phyloP scores from a whole-genome alignment of 148 eudicot genomes.

The Cornus suecica region DNA sequence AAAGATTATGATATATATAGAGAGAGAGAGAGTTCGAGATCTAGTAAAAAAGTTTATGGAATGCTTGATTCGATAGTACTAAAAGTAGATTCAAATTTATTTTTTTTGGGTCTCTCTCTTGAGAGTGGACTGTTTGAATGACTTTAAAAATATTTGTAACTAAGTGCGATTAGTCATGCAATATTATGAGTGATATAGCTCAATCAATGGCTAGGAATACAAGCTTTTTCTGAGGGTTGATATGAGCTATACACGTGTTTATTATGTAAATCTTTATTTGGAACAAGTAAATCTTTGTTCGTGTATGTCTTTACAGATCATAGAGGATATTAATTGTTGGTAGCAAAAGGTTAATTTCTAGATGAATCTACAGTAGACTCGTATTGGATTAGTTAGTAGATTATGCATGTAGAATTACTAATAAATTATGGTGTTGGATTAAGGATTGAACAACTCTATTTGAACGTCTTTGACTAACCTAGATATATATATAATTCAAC shows the following conservation, averaged over 20 bases:
- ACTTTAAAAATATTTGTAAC: not conserved
- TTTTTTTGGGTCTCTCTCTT: not conserved
- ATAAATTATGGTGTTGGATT: too few species aligned
- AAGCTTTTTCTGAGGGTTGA: not conserved
- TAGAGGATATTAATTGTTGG: not conserved
- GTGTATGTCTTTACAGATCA: not conserved
- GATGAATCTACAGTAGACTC: not conserved
- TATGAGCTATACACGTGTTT: not conserved
- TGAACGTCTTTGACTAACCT: too few species aligned
- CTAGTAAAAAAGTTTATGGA: not conserved
- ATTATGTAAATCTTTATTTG: not conserved
- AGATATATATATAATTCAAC: too few species aligned
- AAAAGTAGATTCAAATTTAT: constrained; percentile 3
- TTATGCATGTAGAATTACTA: too few species aligned
- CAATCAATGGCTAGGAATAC: not conserved
- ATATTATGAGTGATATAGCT: not conserved
- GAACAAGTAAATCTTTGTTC: not conserved
- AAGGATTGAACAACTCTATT: too few species aligned
- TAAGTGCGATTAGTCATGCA: not conserved
- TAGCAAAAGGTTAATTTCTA: not conserved
- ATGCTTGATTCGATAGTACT: constrained; percentile 11
- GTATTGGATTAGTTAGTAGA: too few species aligned
- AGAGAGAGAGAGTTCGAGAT: not conserved
- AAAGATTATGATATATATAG: constrained; percentile 9
- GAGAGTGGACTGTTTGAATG: not conserved